A percentile compares a stretch with the other conserved stretches of the same genome.
Evolutionary conservation across 345 rosid genomes (phyloP).

Genomic region (Populus alba): DNA sequence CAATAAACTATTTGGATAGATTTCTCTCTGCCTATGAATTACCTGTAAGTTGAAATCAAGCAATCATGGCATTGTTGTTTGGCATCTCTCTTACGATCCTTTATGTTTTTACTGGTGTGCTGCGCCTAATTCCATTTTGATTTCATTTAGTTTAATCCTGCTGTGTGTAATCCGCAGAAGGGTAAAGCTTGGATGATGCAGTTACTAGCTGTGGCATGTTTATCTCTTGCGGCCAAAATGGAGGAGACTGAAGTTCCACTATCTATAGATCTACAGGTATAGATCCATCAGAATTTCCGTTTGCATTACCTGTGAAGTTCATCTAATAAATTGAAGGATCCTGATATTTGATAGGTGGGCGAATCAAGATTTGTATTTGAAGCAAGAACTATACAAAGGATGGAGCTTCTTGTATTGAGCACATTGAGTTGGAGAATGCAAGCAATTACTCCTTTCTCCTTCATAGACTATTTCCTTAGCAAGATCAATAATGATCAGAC

Average conservation of each 20-base stretch:
- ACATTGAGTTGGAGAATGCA: slow-evolving; percentile 76
- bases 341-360: slow-evolving; percentile 36
- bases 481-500: slow-evolving; percentile 46
- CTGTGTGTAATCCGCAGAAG: slow-evolving; percentile 36
- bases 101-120: neutral
- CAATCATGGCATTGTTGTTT: neutral
- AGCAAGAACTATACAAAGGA: slow-evolving; percentile 60
- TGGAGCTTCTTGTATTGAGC: slow-evolving; percentile 72
- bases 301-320: neutral
- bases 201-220: slow-evolving; percentile 67
- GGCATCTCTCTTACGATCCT: neutral
- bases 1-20: slow-evolving; percentile 71
- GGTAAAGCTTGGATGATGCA: slow-evolving; percentile 69
- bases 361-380: slow-evolving; percentile 62
- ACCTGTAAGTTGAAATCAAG: slow-evolving; percentile 46
- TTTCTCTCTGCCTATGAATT: slow-evolving; percentile 63
- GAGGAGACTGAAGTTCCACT: slow-evolving; percentile 69
- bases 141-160: neutral
- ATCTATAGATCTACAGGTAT: slow-evolving; percentile 64
- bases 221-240: slow-evolving; percentile 73
- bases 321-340: slow-evolving; percentile 3
- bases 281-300: neutral
- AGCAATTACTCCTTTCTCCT: slow-evolving; percentile 67
- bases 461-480: slow-evolving; percentile 52
- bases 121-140: neutral